Base-by-base conservation (phyloP, 2,329 filamentous ascomycete species). In the Sporothrix mexicana region DNA sequence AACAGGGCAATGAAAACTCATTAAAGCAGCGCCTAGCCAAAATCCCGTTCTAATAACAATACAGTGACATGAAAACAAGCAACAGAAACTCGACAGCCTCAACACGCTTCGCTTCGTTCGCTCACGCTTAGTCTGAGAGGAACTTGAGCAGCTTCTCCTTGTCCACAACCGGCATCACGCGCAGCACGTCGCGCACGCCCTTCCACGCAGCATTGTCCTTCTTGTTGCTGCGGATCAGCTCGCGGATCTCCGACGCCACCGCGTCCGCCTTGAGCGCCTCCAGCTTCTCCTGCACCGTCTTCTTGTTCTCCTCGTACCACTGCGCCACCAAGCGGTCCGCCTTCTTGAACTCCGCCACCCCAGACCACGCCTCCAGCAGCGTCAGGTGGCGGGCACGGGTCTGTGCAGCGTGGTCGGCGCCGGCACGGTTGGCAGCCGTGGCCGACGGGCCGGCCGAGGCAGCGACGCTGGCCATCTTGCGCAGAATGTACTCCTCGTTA, bases 261-360 rank as follows among this genome's bases (percentile, higher is more conserved):
- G 88, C 85, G 71, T 96, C 92, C 5, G 88, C 87, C 88, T 94
- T 96, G 79, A 98, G 86, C 13, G 86, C 84, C 81, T 98, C 94
- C 41, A 98, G 90, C 88, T 96, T 97, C 75, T 92, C 88, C 75
- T 92, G 88, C 69, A 99, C 90, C 55, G 85, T 84, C 86, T 95
- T 93, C 80, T 93, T 88, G 85, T 98, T 96, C 84, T 95, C 91
- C 86, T 99, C 96, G 81, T 98, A 98, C 96, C 96, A 99, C 78
- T 91, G 88, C 3, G 95, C 93, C 41, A 98, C 96, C 77, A 90
- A 91, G 77, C 89, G 89, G 81, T 99, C 96, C 75, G 93, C 90
- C 73, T 87, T 88, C 72, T 92, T 89, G 81, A 97, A 97, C 77
- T 93, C 88, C 59, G 90, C 84, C 73, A 98, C 86, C 66, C 88